A percentile compares a stretch with the other conserved stretches of the same genome.
phyloP scores from a whole-genome alignment of 2,329 filamentous ascomycete species.

The Fusarium sp. region DNA sequence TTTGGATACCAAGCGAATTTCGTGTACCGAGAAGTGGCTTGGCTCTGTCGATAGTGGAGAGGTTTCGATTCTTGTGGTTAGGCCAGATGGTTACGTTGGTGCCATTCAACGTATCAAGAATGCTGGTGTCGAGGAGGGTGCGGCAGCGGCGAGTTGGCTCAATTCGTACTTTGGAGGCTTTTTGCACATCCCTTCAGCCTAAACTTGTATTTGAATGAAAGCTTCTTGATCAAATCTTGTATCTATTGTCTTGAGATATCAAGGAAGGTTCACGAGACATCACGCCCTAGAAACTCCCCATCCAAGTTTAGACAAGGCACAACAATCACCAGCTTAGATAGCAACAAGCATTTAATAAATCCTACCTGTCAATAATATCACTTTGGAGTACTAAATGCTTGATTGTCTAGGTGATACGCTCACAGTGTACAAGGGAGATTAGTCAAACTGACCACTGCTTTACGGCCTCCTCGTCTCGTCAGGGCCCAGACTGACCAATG shows the following conservation, averaged over 20 bases:
- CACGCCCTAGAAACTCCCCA: rapidly evolving
- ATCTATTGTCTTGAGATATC: rapidly evolving
- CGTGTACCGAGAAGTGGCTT: constrained; percentile 75
- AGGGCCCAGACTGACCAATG: neutral
- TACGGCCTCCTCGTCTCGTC: too few species aligned
- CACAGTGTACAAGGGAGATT: neutral
- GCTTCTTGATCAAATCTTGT: rapidly evolving
- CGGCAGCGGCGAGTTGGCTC: constrained; percentile 62
- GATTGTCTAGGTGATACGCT: neutral
- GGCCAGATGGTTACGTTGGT: constrained; percentile 79
- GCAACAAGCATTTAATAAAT: neutral
- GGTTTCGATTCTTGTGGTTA: constrained; percentile 71
- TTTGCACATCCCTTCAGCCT: constrained; percentile 54
- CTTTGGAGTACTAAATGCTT: too few species aligned
- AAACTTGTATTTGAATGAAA: neutral
- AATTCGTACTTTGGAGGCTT: constrained; percentile 65
- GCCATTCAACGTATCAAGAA: constrained; percentile 65
- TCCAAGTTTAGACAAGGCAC: too few species aligned
- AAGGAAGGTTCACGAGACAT: neutral
- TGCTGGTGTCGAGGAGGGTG: constrained; percentile 58
- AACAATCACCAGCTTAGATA: too few species aligned
- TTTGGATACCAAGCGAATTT: constrained; percentile 58
- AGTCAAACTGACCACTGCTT: too few species aligned
- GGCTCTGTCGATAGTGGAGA: constrained; percentile 64
- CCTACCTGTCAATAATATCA: too few species aligned